Base-by-base conservation (phyloP, 768 basidiomycete genomes). In the Hypholoma fasciculare region DNA sequence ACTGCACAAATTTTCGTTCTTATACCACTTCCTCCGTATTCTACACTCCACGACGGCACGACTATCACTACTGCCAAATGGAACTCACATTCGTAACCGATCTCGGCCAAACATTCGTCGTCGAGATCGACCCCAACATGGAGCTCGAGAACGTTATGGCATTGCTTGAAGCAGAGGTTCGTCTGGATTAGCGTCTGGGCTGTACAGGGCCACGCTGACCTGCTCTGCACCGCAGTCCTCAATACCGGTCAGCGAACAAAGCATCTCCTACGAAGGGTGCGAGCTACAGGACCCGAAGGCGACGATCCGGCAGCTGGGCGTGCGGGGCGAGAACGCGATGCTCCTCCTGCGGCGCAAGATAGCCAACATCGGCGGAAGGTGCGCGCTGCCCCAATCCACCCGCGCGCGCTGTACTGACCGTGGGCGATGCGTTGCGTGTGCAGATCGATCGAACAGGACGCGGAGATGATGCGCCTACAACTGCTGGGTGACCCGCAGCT, bases 101-200 rank as follows among this genome's bases (percentile, higher is more conserved):
- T 61, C 61, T 81, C 19, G 90, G 89, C 7, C 77, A 86, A 56
- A 76, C 79, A 1, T 90, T 82, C 63, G 66, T 73, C 40, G 75
- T 96, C 51, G 96, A 98, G 68, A 92, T 97, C 63, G 93, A 95
- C 74, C 83, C 92, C 1, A 82, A 81, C 53, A 95, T 98, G 91
- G 87, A 92, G 71, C 83, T 98, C 27, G 91, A 93, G 77, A 90
- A 96, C 70, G 87, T 98, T 38, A 89, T 90, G 83, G 96, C 93
- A 12, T 78, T 98, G 54, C 80, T 97, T n/a, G 94, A 97, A 73
- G 96, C 89, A 0, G 96, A 98, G 85, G 96, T 94, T 70, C 71
- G 87, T 69, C n/a, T n/a, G 38, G n/a, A 40, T 42, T 8, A 34
- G 49, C 4, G 26, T 36, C 34, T 30, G 23, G 27, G 26, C 43